Evolutionary conservation across 495 filamentous ascomycete genomes (phyloP), one percentile per base, ranked within the genome.

Genomic region (Trichoderma gamsii): DNA sequence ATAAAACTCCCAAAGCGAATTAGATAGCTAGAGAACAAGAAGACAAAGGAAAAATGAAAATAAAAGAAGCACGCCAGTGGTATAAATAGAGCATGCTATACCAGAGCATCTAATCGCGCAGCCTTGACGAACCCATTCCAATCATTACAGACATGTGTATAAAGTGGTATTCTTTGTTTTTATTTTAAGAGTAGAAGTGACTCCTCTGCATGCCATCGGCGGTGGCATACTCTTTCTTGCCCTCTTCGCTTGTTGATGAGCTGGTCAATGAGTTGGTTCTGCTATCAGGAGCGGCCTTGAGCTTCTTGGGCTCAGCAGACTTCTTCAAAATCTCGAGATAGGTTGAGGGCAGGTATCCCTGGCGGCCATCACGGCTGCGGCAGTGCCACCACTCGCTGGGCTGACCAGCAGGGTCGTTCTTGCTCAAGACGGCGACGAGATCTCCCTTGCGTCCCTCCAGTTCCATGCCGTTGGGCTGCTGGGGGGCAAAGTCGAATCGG

Each of bases 321-420:
- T 90, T 82, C 73, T 89, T 85, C 68, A 96, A 90, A 8, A 87
- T 84, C 79, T 97, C 93, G 65, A 99, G 83, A 79, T 97, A 99
- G 0, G 90, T 89, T 4, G 88, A 84, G 7, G 95, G 95, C 13
- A 99, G 83, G 74, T 97, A 99, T 2, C 95, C 95, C 63, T 97
- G 88, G 23, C 92, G 82, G 21, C 92, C 92, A 75, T 98, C 93
- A 64, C 96, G 83, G n/a, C 93, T 90, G 67, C 95, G 84, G 78
- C 95, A 99, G 68, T 90, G 87, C 95, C 95, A 99, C 95, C 95
- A 99, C 75, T 98, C 93, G 65, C 87, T 90, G 15, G 92, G 88
- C 72, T 97, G 91, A 63, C 96, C 96, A 77, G 92, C 85, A 1
- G 95, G 94, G 75, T 99, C 95, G 12, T 86, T 88, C 81, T 97